Base-by-base conservation (phyloP, 805 yeast species). In the Wickerhamiella occidentalis region DNA sequence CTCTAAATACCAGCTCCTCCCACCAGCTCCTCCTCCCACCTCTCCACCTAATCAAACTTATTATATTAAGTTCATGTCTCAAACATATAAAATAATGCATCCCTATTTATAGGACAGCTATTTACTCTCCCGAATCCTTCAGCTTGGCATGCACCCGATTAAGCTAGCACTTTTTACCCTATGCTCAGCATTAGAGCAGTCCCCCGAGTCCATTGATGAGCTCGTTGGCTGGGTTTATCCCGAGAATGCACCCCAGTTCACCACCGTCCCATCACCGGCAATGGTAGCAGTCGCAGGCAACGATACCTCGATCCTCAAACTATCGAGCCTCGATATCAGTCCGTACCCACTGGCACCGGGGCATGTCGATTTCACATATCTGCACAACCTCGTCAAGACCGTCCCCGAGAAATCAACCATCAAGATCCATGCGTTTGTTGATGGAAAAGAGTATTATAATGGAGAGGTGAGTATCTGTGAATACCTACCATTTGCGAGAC, bases 281-380 rank as follows among this genome's bases (percentile, higher is more conserved):
- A 13, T 22, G 17, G 35, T 49, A 15, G 60, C 54, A 6, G 52
- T 55, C 11, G 56, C 58, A 11, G 36, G 51, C 33, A 61, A 60
- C 28, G 58, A 56, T 25, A 45, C 56, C 5, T 63, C 64, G 1
- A 13, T 52, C 5, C 30, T 64, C 48, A 51, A 60, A 45, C 40
- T 64, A 7, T 35, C 47, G 25, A 50, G 51, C 21, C 49, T 64
- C 22, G 26, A 46, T 3, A 54, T 62, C 12, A 49, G 56, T 12
- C 60, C 61, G 18, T 58, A 57, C 33, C 66, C 67, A 0, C 15
- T 63, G 38, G 47, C 28, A 17, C 61, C 63, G 1, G 67, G 65
- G 15, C 50, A 56, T 28, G 51, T 57, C 37, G 51, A 52, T 3
- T 58, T 64, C 46, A 19, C 29, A 15, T 53, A 62, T 44, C 49